A percentile compares a stretch with the other conserved stretches of the same genome.
These are phyloP conservation scores for Talaromyces sp. DNA, from an alignment of 2,329 filamentous ascomycete species.

Conservation along the genomic window DNA sequence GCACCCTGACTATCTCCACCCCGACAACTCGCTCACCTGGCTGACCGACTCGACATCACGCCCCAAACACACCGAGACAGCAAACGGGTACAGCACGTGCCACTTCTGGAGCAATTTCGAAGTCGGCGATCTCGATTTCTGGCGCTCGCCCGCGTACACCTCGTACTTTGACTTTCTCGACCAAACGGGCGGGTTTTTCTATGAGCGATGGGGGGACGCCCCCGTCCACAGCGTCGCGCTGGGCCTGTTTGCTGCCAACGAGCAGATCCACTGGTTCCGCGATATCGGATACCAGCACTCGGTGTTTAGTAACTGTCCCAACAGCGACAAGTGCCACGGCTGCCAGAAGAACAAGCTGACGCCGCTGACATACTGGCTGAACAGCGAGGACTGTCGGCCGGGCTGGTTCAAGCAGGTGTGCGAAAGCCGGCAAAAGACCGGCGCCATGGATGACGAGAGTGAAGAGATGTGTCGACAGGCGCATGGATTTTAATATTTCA, in stretches of 20 bases:
- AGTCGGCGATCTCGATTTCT: conserved; percentile 88
- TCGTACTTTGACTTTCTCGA: conserved; percentile 96
- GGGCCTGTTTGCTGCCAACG: conserved; percentile 83
- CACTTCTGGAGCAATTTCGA: conserved; percentile 99
- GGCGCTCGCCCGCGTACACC: conserved; percentile 82
- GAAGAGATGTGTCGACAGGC: conserved; percentile 5
- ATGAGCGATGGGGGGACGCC: conserved; percentile 96
- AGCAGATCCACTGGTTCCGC: conserved; percentile 96
- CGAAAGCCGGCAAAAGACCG: conserved; percentile 7
- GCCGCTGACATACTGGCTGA: conserved; percentile 62
- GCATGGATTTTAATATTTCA: background rate
- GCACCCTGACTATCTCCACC: conserved; percentile 72
- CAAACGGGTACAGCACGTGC: conserved; percentile 93
- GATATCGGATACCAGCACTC: conserved; percentile 99
- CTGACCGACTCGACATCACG: conserved; percentile 71
- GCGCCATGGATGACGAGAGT: background rate
- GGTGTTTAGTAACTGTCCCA: conserved; percentile 97
- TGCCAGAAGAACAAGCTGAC: conserved; percentile 78
- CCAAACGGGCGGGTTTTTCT: conserved; percentile 92
- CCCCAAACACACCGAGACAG: conserved; percentile 71
- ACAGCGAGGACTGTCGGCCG: conserved; percentile 86
- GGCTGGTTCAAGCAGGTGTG: conserved; percentile 91
- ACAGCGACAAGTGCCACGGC: conserved; percentile 85
- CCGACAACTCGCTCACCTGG: conserved; percentile 84
- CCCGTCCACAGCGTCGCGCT: conserved; percentile 93